Conservation (phyloP, 1,284 basidiomycete species). For the Flammula alnicola region DNA sequence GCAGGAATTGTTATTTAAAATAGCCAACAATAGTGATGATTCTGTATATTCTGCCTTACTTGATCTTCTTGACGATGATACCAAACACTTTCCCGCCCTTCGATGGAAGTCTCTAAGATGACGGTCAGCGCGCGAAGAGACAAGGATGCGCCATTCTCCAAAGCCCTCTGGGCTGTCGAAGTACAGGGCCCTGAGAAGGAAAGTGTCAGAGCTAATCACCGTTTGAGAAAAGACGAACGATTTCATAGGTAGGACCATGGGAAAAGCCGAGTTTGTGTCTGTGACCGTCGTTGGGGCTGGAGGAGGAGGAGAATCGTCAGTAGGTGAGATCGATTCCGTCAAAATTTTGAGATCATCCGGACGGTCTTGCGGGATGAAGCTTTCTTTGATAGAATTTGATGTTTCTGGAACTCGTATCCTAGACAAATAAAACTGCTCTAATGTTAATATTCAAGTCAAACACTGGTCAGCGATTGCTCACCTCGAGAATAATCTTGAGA, state of each 20-base stretch:
- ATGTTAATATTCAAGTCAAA: too few species aligned
- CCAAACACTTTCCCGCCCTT: conserved; percentile 45
- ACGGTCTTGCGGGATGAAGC: neutral
- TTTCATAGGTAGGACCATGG: conserved; percentile 29
- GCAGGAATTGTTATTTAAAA: neutral
- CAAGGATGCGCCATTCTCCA: conserved; percentile 57
- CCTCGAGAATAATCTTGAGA: conserved; percentile 16
- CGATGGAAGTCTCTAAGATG: conserved; percentile 46
- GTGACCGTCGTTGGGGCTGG: neutral
- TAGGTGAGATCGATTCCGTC: too few species aligned
- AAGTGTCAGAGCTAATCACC: neutral
- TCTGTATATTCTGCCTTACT: too few species aligned
- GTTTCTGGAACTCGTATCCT: too few species aligned
- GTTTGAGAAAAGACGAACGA: conserved; percentile 17
- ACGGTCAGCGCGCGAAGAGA: conserved; percentile 48
- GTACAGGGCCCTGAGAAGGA: conserved; percentile 38
- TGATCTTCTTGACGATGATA: conserved; percentile 64
- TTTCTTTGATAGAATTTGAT: conserved; percentile 10
- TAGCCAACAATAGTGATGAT: neutral
- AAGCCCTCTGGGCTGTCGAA: conserved; percentile 56
- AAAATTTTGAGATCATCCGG: neutral
- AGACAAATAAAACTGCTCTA: too few species aligned
- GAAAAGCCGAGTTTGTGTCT: conserved; percentile 17
- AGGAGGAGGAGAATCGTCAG: too few species aligned
- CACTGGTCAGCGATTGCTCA: too few species aligned